phyloP scores from a whole-genome alignment of 768 basidiomycete genomes.

The Leccinum imitatum region DNA sequence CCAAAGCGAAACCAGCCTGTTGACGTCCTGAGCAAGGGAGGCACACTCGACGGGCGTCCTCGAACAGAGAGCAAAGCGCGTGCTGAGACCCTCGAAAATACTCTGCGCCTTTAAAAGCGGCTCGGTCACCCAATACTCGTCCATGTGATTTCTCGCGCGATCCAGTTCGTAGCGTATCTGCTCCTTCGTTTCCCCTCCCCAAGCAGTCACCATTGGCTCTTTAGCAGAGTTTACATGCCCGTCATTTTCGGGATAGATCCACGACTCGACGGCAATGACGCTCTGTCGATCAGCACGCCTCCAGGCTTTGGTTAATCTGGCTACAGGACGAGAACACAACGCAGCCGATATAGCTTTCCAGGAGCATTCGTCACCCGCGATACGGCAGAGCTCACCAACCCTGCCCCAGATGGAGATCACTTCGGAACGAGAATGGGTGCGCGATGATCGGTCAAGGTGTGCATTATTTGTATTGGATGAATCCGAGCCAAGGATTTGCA shows the following conservation, averaged over 20 bases:
- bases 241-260: constrained; percentile 52
- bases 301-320: constrained; percentile 79
- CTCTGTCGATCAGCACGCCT: constrained; percentile 64
- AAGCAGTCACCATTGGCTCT: constrained; percentile 57
- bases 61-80: constrained; percentile 51
- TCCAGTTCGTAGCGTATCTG: constrained; percentile 48
- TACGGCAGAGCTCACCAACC: constrained; percentile 70
- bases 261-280: constrained; percentile 58
- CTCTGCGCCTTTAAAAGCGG: constrained; percentile 41
- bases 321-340: constrained; percentile 70
- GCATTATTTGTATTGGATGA: constrained; percentile 35
- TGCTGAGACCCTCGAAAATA: constrained; percentile 54
- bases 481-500: constrained; percentile 69
- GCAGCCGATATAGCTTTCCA: constrained; percentile 76
- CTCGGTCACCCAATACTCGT: constrained; percentile 43
- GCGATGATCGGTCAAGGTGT: constrained; percentile 43
- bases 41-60: constrained; percentile 37
- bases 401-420: constrained; percentile 71
- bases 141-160: constrained; percentile 44
- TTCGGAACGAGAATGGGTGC: constrained; percentile 70
- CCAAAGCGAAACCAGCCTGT: constrained; percentile 59
- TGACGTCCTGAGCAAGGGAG: constrained; percentile 46
- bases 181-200: constrained; percentile 62
- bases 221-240: constrained; percentile 28
- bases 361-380: constrained; percentile 74